These are phyloP conservation scores for Aspergillus unguis DNA, from an alignment of 2,329 filamentous ascomycete genomes.

Conservation along the genomic window DNA sequence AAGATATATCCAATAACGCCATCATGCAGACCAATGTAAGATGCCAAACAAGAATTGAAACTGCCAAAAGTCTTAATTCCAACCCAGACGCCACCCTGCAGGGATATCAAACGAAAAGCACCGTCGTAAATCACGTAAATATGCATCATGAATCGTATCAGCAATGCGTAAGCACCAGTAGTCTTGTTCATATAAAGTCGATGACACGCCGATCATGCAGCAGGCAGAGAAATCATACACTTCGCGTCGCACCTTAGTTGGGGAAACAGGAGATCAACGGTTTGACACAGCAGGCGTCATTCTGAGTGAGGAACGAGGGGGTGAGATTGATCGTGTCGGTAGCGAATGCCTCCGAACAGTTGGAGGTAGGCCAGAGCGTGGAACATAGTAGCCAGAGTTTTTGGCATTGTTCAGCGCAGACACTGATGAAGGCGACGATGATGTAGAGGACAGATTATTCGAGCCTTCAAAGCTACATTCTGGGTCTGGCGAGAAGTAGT, in stretches of 20 bases:
- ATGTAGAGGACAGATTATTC: background rate
- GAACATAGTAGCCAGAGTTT: background rate
- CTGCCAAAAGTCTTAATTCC: background rate
- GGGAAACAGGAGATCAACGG: background rate
- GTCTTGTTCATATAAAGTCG: background rate
- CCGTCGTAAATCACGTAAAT: slow-evolving; percentile 7
- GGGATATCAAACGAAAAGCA: slow-evolving; percentile 3
- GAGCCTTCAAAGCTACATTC: slow-evolving; percentile 6
- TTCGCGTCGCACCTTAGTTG: background rate
- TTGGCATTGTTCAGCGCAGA: background rate
- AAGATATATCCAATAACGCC: slow-evolving; percentile 8
- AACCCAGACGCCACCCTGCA: slow-evolving; percentile 1
- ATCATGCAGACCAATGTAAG: background rate
- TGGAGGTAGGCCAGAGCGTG: slow-evolving; percentile 1
- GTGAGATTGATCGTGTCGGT: slow-evolving; percentile 12
- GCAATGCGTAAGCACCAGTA: background rate
- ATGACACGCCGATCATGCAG: slow-evolving; percentile 4
- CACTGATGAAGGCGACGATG: background rate
- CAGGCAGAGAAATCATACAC: background rate
- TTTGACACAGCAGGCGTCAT: slow-evolving; percentile 18
- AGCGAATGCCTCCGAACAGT: slow-evolving; percentile 1
- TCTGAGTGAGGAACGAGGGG: slow-evolving; percentile 11
- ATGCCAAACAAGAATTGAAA: slow-evolving; percentile 2
- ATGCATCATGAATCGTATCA: slow-evolving; percentile 6
- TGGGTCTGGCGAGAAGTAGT: slow-evolving; percentile 7